These are phyloP conservation scores for Vachellia pachyceras DNA, from an alignment of 306 rosid genomes.

Conservation along the genomic window DNA sequence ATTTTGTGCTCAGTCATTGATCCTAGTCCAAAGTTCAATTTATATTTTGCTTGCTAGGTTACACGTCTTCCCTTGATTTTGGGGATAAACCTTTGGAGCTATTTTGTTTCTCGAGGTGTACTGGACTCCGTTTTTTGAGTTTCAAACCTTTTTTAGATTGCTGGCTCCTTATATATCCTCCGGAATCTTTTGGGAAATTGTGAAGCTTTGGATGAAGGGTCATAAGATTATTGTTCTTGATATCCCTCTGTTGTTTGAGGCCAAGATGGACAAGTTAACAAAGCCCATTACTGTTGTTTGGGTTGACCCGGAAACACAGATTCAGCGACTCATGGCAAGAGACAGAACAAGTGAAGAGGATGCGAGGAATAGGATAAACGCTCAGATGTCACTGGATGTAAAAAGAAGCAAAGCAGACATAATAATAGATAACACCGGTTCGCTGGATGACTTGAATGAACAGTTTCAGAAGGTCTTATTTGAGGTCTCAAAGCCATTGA, in stretches of 20 bases:
- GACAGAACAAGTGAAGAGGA: conserved; percentile 68
- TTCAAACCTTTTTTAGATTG: conserved; percentile 53
- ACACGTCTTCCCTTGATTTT: background rate
- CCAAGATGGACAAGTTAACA: conserved; percentile 82
- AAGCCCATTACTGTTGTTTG: conserved; percentile 84
- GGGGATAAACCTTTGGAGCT: background rate
- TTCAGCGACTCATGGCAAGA: conserved; percentile 63
- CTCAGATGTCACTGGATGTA: conserved; percentile 80
- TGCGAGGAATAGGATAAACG: conserved; percentile 63
- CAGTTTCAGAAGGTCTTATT: conserved; percentile 60
- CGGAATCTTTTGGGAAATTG: conserved; percentile 76
- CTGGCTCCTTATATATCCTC: conserved; percentile 82
- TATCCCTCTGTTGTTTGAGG: conserved; percentile 82
- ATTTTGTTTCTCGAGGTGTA: conserved; percentile 3
- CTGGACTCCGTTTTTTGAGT: conserved; percentile 24
- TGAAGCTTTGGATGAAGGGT: conserved; percentile 83
- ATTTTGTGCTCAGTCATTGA: conserved; percentile 5
- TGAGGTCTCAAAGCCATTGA: conserved; percentile 70
- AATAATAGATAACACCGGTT: conserved; percentile 77
- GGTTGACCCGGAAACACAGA: conserved; percentile 87
- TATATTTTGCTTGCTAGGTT: background rate
- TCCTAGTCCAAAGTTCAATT: background rate
- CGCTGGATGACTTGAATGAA: conserved; percentile 66
- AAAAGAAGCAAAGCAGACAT: conserved; percentile 71
- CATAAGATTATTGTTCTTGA: conserved; percentile 82